A percentile compares a stretch with the other conserved stretches of the same genome.
phyloP scores from a whole-genome alignment of 352 stramenopile species.

The Globisporangium parvum region DNA sequence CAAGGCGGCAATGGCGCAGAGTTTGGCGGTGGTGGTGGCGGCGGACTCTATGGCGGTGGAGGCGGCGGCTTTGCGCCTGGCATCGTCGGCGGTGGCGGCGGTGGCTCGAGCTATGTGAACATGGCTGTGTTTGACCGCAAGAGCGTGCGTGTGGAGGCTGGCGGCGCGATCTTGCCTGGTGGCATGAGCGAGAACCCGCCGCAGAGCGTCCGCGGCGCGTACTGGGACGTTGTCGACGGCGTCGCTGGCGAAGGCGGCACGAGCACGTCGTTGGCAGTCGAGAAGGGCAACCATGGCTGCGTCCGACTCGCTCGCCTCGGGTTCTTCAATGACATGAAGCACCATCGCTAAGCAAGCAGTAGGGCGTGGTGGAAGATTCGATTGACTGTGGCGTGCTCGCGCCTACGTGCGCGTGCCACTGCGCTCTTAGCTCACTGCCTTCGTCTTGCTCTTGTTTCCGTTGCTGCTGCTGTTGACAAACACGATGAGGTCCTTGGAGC shows the following conservation, averaged over 20 bases:
- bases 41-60: conserved; percentile 57
- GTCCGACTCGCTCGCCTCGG: conserved; percentile 51
- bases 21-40: conserved; percentile 62
- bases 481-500: conserved; percentile 50
- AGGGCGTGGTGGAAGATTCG: too few species aligned
- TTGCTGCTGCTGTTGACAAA: conserved; percentile 16
- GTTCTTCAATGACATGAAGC: conserved; percentile 79
- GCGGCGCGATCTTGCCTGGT: conserved; percentile 28
- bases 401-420: neutral
- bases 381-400: neutral
- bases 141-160: conserved; percentile 36
- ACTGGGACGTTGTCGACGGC: conserved; percentile 55
- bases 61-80: conserved; percentile 64
- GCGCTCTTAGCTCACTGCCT: neutral
- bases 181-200: conserved; percentile 50
- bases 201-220: conserved; percentile 34
- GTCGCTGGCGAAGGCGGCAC: conserved; percentile 52
- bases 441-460: conserved; percentile 3
- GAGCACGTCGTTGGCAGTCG: conserved; percentile 18
- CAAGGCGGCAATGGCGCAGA: conserved; percentile 66
- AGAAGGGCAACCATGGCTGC: conserved; percentile 53
- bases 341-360: conserved; percentile 23
- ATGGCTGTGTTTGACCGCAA: conserved; percentile 28
- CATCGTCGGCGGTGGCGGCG: conserved; percentile 60
- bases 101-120: conserved; percentile 65